phyloP scores from a whole-genome alignment of 1,284 basidiomycete genomes.

The Hemileia vastatrix region DNA sequence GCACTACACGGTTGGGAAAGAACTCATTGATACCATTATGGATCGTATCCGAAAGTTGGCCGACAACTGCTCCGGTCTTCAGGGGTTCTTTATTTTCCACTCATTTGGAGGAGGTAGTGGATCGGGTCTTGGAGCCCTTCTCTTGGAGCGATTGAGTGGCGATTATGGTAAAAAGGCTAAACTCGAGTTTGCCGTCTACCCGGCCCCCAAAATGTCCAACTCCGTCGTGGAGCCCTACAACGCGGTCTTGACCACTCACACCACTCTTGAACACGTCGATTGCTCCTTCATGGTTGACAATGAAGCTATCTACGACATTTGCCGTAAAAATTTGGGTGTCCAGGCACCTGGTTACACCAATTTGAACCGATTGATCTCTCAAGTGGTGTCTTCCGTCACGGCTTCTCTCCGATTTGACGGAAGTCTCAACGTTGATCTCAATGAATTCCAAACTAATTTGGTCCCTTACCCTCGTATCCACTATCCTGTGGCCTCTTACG shows the following conservation, averaged over 20 bases:
- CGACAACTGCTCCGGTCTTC: conserved; percentile 94
- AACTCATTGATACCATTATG: conserved; percentile 72
- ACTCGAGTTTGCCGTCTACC: conserved; percentile 97
- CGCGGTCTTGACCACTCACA: conserved; percentile 95
- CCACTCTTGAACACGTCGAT: conserved; percentile 97
- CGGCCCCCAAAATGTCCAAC: conserved; percentile 86
- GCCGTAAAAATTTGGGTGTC: conserved; percentile 88
- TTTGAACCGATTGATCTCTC: conserved; percentile 87
- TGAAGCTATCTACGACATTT: conserved; percentile 88
- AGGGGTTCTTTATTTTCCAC: conserved; percentile 99
- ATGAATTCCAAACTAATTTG: conserved; percentile 98
- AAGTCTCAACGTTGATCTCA: conserved; percentile 92
- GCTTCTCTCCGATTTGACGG: conserved; percentile 96
- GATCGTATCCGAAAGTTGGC: conserved; percentile 92
- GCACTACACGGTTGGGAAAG: conserved; percentile 89
- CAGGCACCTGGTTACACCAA: conserved; percentile 82
- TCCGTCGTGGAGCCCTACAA: conserved; percentile 99
- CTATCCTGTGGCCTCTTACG: conserved; percentile 93
- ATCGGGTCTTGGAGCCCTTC: conserved; percentile 94
- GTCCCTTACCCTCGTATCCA: conserved; percentile 79
- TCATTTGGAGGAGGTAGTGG: conserved; percentile 99
- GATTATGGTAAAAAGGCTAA: conserved; percentile 99
- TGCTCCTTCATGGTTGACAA: conserved; percentile 99
- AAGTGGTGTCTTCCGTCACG: conserved; percentile 94
- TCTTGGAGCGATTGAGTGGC: conserved; percentile 87